Conservation (phyloP, 148 eudicot species). For the Euryodendron excelsum region DNA sequence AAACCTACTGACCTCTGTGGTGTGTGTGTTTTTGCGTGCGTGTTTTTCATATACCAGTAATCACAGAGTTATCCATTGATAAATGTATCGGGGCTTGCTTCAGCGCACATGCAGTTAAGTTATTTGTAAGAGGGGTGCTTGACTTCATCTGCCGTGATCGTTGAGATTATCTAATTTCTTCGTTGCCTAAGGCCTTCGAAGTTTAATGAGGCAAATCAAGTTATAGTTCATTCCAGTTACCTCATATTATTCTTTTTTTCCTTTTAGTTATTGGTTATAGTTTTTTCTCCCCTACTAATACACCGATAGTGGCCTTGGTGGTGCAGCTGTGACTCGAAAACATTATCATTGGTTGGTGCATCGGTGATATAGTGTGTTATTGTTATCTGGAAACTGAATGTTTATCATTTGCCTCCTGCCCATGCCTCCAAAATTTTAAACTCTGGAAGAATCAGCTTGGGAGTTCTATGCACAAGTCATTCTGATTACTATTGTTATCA, state of each 20-base stretch:
- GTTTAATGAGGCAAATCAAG: not conserved
- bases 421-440: too few species aligned
- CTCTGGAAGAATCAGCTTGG: too few species aligned
- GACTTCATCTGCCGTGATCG: constrained; percentile 12
- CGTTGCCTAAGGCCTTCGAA: not conserved
- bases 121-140: constrained; percentile 41
- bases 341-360: too few species aligned
- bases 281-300: not conserved
- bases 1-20: not conserved
- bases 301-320: not conserved
- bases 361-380: too few species aligned
- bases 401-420: too few species aligned
- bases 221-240: not conserved
- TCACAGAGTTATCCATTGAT: constrained; percentile 46
- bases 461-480: too few species aligned
- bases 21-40: not conserved
- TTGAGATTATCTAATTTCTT: not conserved
- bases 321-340: not conserved
- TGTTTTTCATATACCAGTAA: constrained; percentile 35
- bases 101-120: constrained; percentile 58
- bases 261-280: not conserved
- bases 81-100: constrained; percentile 61
- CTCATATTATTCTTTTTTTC: not conserved
- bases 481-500: too few species aligned
- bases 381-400: too few species aligned